A percentile compares a stretch with the other conserved stretches of the same genome.
These are phyloP conservation scores for Hypoxylon sp. DNA, from an alignment of 2,329 filamentous ascomycete genomes.

Conservation along the genomic window DNA sequence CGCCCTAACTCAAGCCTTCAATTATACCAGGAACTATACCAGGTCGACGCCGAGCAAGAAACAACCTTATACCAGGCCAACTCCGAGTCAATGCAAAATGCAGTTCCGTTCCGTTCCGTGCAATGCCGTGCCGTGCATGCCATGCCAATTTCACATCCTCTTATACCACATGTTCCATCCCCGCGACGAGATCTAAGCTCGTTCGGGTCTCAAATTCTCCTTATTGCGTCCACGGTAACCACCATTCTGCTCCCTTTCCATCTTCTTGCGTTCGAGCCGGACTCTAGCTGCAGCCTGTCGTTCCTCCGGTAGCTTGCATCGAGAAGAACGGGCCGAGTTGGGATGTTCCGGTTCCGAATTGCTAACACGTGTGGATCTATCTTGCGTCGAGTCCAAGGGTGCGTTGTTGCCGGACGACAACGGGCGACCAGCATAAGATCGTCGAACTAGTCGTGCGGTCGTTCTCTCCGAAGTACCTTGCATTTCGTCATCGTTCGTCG, in stretches of 20 bases:
- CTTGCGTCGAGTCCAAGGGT: conserved; percentile 54
- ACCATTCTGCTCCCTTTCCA: conserved; percentile 55
- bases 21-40: neutral
- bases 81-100: conserved; percentile 30
- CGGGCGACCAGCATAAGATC: conserved; percentile 41
- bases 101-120: no score
- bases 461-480: conserved; percentile 32
- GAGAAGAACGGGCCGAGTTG: conserved; percentile 50
- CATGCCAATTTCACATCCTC: conserved; percentile 19
- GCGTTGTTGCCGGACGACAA: conserved; percentile 43
- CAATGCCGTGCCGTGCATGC: neutral
- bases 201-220: conserved; percentile 59
- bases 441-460: no score
- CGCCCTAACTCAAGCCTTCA: conserved; percentile 5
- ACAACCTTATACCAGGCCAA: conserved; percentile 5
- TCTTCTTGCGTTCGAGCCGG: conserved; percentile 61
- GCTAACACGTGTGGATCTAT: conserved; percentile 57
- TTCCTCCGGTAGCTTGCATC: conserved; percentile 58
- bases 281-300: conserved; percentile 63
- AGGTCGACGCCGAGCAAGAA: conserved; percentile 4
- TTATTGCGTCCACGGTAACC: conserved; percentile 43
- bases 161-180: conserved; percentile 3
- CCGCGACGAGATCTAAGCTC: conserved; percentile 3
- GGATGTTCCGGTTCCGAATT: conserved; percentile 47
- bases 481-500: no score